Evolutionary conservation across 768 basidiomycete species (phyloP).

Genomic region (Naganishia antarctica): DNA sequence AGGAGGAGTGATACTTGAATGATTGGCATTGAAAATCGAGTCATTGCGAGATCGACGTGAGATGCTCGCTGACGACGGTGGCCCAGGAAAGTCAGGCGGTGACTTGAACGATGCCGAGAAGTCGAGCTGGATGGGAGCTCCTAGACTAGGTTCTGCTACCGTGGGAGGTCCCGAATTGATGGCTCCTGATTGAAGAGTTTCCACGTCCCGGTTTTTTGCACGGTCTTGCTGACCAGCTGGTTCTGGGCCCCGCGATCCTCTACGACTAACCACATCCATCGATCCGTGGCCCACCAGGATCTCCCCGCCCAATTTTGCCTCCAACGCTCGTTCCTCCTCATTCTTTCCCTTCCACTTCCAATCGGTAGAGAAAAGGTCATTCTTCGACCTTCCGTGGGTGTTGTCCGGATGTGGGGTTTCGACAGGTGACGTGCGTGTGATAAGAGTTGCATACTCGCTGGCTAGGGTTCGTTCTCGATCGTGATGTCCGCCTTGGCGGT

Average conservation of each 20-base stretch:
- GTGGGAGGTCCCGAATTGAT: background rate
- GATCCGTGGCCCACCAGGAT: background rate
- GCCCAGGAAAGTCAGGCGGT: background rate
- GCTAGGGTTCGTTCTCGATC: background rate
- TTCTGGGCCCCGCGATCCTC: no score
- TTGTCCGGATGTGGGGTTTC: background rate
- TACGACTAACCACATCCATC: background rate
- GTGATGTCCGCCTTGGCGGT: background rate
- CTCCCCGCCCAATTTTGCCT: background rate
- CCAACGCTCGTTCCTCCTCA: background rate
- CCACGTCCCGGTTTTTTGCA: no score
- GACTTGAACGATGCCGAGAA: background rate
- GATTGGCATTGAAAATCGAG: conserved; percentile 7
- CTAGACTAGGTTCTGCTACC: background rate
- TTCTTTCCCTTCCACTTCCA: conserved; percentile 20
- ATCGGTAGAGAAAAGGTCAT: conserved; percentile 19
- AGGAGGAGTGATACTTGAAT: background rate
- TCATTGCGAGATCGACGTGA: background rate
- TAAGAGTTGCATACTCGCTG: background rate
- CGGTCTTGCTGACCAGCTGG: no score
- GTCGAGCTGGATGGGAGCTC: conserved; percentile 6
- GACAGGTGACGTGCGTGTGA: background rate
- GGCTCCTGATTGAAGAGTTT: no score
- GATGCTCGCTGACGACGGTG: background rate
- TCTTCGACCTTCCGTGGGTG: background rate